phyloP scores from a whole-genome alignment of 225 moss, liverwort and hornwort species.

The Rhytidiadelphus loreus region DNA sequence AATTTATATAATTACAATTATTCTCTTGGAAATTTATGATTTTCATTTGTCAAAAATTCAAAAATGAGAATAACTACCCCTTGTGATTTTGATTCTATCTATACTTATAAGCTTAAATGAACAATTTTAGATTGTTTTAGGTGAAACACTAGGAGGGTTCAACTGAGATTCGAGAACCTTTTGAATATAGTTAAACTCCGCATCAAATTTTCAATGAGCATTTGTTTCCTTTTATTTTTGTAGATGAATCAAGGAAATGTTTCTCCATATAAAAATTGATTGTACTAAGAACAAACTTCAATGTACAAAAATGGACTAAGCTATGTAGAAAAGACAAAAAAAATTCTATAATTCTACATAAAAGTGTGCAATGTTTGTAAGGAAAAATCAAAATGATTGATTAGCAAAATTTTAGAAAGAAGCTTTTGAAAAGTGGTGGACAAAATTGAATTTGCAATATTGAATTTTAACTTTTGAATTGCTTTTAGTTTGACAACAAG shows the following conservation, averaged over 20 bases:
- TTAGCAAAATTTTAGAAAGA: neutral
- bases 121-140: neutral
- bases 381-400: neutral
- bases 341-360: too few relatives aligned
- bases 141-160: rapidly evolving
- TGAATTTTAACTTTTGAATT: neutral
- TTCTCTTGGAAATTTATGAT: neutral
- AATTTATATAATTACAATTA: neutral
- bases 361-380: neutral
- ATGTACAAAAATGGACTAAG: neutral
- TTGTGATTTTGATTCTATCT: neutral
- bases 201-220: neutral
- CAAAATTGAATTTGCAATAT: neutral
- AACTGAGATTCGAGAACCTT: neutral
- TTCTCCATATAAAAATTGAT: rapidly evolving
- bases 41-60: neutral
- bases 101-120: neutral
- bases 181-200: rapidly evolving
- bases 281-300: neutral
- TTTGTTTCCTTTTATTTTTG: neutral
- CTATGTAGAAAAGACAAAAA: neutral
- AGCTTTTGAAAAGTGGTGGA: too few relatives aligned
- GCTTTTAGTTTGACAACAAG: neutral
- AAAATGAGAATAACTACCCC: neutral
- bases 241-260: neutral